A percentile compares a stretch with the other conserved stretches of the same genome.
Evolutionary conservation across 495 filamentous ascomycete species (phyloP).

Genomic region (Wilcoxina mikolae): DNA sequence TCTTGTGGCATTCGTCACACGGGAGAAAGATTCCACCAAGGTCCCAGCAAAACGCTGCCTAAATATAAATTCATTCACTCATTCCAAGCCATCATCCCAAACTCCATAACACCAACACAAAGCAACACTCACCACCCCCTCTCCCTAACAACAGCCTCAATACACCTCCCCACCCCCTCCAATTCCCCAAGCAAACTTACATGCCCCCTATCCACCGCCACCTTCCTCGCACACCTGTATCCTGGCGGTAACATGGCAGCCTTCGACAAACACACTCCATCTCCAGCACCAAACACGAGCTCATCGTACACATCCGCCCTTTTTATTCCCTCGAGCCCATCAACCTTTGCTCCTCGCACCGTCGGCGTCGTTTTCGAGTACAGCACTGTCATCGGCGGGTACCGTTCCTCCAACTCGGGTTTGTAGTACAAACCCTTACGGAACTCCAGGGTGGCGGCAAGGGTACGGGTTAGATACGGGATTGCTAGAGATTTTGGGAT

Average conservation of each 20-base stretch:
- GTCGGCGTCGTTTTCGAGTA: slow-evolving; percentile 82
- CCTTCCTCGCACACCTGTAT: slow-evolving; percentile 52
- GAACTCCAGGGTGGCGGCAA: slow-evolving; percentile 56
- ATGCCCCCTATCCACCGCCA: slow-evolving; percentile 73
- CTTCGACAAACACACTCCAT: slow-evolving; percentile 74
- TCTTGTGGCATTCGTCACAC: too few relatives aligned
- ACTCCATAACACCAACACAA: too few relatives aligned
- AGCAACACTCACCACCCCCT: slow-evolving; percentile 38
- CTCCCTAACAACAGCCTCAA: slow-evolving; percentile 50
- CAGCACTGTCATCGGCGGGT: slow-evolving; percentile 72
- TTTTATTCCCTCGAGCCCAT: slow-evolving; percentile 51
- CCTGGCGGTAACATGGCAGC: slow-evolving; percentile 77
- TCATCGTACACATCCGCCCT: slow-evolving; percentile 72
- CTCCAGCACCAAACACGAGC: slow-evolving; percentile 69
- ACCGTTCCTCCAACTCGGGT: slow-evolving; percentile 46
- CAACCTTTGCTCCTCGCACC: slow-evolving; percentile 61
- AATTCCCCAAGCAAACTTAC: slow-evolving; percentile 75
- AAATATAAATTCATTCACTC: too few relatives aligned
- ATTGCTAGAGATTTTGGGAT: slow-evolving; percentile 32
- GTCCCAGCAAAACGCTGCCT: too few relatives aligned
- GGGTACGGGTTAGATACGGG: slow-evolving; percentile 62
- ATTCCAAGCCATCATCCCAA: too few relatives aligned
- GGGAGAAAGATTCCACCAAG: too few relatives aligned
- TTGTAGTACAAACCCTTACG: slow-evolving; percentile 53
- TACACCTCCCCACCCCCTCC: slow-evolving; percentile 59